Evolutionary conservation across 345 rosid genomes (phyloP), one percentile per base, ranked within the genome.

Genomic region (Boechera divaricarpa): DNA sequence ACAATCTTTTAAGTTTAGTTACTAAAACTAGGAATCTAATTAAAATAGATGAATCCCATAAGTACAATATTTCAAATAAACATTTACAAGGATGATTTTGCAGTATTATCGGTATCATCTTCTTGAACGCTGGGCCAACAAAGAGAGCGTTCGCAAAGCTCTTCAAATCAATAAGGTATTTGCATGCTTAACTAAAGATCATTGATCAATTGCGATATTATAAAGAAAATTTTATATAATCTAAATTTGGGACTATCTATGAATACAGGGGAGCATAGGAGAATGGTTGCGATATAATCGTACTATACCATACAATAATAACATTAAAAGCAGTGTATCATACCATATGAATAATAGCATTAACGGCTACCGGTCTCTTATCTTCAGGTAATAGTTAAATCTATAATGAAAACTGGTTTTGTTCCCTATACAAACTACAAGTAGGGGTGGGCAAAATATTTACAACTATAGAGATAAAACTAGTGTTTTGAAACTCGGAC

Each of bases 331-430:
- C 36, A 59, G 35, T 10, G 1, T 49, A 45, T 38, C 73, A 8
- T 75, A 67, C 54, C 79, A 67, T 59, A 28, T 16, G 35, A 38
- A 49, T 38, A 75, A 66, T 59, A 74, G 71, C 16, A 16, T 57
- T 15, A 7, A 10, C 2, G 72, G 73, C 11, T 45, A 47, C 13
- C 28, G 57, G 35, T 74, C 78, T 65, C 78, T 74, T 3, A 55
- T 74, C 57, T 75, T 3, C 39, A 74, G 38, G 78, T 64, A 18
- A 26, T 18, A 9, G 13, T 24, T 47, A 36, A 5, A 47, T 5
- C 2, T 5, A 52, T 9, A 4, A 1, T 18, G 7, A 49, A 5
- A 18, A 49, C 45, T 49, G 28, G 7, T 18, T 21, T 4, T n/a
- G n/a, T 6, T 48, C 1, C 52, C 15, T 11, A 42, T 4, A 35